Evolutionary conservation across 208 protist species (phyloP).

Genomic region (Crithidia expoeki): DNA sequence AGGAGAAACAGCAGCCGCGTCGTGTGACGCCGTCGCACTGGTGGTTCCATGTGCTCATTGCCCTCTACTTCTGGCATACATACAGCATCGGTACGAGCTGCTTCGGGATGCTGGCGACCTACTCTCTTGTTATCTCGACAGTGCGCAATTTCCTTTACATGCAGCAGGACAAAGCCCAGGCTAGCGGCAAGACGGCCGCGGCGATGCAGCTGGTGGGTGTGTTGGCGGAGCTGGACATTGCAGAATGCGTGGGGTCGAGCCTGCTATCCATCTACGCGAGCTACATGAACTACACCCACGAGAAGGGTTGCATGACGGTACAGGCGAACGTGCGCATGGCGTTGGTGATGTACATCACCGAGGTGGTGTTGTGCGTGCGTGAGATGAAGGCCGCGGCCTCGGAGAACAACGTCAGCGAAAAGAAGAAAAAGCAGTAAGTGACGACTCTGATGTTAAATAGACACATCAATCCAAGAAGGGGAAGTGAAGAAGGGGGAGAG

Average conservation of each 20-base stretch:
- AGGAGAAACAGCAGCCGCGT: constrained; percentile 23
- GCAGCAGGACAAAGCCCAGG: constrained; percentile 28
- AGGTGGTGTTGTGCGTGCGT: constrained; percentile 33
- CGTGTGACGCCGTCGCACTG: constrained; percentile 41
- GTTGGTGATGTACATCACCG: constrained; percentile 43
- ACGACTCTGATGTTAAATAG: no score
- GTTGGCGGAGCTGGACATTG: constrained; percentile 25
- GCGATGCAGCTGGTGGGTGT: constrained; percentile 17
- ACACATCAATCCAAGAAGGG: no score
- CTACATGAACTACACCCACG: constrained; percentile 47
- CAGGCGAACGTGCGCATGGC: constrained; percentile 58
- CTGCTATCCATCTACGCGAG: constrained; percentile 44
- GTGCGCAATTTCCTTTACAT: constrained; percentile 30
- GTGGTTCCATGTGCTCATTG: constrained; percentile 41
- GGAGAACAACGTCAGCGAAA: not conserved
- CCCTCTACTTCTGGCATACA: constrained; percentile 60
- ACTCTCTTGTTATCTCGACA: constrained; percentile 33
- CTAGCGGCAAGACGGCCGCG: constrained; percentile 11
- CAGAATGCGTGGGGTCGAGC: constrained; percentile 42
- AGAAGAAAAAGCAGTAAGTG: constrained; percentile 40
- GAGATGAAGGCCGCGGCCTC: constrained; percentile 23
- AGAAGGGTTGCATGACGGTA: constrained; percentile 42
- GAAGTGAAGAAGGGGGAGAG: no score
- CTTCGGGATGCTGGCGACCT: constrained; percentile 34
- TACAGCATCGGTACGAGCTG: constrained; percentile 52